Evolutionary conservation across 192 early-diverging fungal genomes (phyloP).

Genomic region (Backusella tuberculispora): DNA sequence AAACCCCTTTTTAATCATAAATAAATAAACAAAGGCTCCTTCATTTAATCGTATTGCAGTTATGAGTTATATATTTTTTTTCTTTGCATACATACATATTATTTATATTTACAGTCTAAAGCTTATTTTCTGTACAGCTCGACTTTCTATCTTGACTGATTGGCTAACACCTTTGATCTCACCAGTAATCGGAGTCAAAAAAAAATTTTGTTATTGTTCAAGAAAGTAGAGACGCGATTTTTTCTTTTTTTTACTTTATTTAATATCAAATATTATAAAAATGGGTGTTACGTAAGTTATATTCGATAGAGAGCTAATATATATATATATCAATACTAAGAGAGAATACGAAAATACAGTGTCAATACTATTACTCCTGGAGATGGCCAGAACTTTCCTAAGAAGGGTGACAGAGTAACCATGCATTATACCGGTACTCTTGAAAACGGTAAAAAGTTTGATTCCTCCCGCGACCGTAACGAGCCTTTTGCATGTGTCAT

Average conservation of each 20-base stretch:
- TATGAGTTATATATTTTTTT: too few relatives aligned
- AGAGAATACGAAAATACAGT: not conserved
- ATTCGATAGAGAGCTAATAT: too few relatives aligned
- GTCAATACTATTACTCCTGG: slow-evolving; percentile 44
- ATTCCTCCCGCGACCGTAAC: slow-evolving; percentile 83
- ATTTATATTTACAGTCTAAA: not conserved
- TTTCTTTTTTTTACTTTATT: not conserved
- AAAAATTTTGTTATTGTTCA: too few relatives aligned
- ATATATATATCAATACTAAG: not conserved
- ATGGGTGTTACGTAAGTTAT: slow-evolving; percentile 1
- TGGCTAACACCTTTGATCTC: not conserved
- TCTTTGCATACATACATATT: too few relatives aligned
- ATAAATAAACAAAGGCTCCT: not conserved
- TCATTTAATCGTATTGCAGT: not conserved
- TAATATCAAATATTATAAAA: not conserved
- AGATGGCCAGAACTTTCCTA: slow-evolving; percentile 59
- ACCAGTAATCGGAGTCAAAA: not conserved
- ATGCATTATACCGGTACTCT: slow-evolving; percentile 71
- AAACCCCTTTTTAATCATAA: not conserved
- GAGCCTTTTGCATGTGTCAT: slow-evolving; percentile 87
- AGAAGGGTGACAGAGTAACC: slow-evolving; percentile 64
- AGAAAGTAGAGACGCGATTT: not conserved
- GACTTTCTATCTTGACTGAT: not conserved
- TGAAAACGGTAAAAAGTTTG: slow-evolving; percentile 79
- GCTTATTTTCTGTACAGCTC: not conserved